These are phyloP conservation scores for Pochonia chlamydosporia DNA, from an alignment of 2,329 filamentous ascomycete genomes.

Conservation along the genomic window DNA sequence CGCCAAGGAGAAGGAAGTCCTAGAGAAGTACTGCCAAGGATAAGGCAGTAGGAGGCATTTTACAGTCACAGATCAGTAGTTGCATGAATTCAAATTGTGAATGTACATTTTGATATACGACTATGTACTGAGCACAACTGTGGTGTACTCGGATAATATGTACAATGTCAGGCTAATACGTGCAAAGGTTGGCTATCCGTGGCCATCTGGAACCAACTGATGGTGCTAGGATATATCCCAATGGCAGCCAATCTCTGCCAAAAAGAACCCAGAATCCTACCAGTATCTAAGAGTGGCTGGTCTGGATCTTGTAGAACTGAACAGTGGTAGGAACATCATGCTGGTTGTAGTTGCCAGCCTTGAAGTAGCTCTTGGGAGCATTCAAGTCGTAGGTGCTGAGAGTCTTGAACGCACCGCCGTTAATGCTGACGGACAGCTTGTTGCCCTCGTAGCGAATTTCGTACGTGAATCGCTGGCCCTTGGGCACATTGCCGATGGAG, in stretches of 20 bases:
- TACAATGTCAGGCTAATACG: too few relatives aligned
- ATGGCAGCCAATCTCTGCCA: too few relatives aligned
- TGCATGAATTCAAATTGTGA: too few relatives aligned
- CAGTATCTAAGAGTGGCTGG: not conserved
- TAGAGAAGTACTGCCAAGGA: not conserved
- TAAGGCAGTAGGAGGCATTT: too few relatives aligned
- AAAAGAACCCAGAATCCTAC: too few relatives aligned
- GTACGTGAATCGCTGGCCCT: constrained; percentile 28
- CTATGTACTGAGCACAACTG: too few relatives aligned
- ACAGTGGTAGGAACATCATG: constrained; percentile 19
- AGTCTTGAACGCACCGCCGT: constrained; percentile 18
- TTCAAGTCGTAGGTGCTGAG: constrained; percentile 22
- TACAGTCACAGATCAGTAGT: too few relatives aligned
- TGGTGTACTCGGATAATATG: too few relatives aligned
- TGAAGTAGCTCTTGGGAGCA: constrained; percentile 29
- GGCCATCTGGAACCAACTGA: too few relatives aligned
- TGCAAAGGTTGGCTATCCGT: too few relatives aligned
- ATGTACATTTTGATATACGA: too few relatives aligned
- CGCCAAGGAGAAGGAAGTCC: not conserved
- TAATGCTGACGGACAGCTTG: constrained; percentile 24
- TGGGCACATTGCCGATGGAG: constrained; percentile 23
- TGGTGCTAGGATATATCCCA: too few relatives aligned
- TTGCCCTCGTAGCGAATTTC: constrained; percentile 29
- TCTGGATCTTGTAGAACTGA: constrained; percentile 9
- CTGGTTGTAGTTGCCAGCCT: constrained; percentile 33